phyloP scores from a whole-genome alignment of 805 yeast genomes.

The Candida sphagnicola region DNA sequence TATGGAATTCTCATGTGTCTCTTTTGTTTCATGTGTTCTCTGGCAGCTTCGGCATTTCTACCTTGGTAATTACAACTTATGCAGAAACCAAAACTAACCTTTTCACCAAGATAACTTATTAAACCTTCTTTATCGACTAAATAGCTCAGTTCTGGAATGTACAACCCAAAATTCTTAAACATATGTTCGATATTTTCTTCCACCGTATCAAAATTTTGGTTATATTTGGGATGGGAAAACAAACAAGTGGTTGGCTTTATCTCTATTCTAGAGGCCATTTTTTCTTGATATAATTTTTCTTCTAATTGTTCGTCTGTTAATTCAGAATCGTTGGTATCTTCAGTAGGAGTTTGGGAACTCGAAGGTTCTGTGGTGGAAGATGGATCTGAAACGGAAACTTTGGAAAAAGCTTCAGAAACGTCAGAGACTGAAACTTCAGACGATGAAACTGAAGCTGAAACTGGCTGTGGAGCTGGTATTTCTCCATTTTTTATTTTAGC shows the following conservation, averaged over 20 bases:
- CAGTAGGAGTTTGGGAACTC: slow-evolving; percentile 4
- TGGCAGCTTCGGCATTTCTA: slow-evolving; percentile 74
- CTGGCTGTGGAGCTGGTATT: slow-evolving; percentile 6
- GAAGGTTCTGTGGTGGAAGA: background rate
- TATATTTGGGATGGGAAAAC: slow-evolving; percentile 40
- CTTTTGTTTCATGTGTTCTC: slow-evolving; percentile 83
- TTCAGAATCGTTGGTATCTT: slow-evolving; percentile 8
- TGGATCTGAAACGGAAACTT: background rate
- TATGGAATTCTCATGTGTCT: slow-evolving; percentile 88
- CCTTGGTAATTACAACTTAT: slow-evolving; percentile 82
- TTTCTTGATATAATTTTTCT: slow-evolving; percentile 42
- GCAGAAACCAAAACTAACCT: slow-evolving; percentile 82
- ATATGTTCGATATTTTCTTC: slow-evolving; percentile 62
- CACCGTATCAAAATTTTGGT: slow-evolving; percentile 28
- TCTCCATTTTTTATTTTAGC: slow-evolving; percentile 23
- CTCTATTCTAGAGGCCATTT: slow-evolving; percentile 42
- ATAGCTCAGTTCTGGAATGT: slow-evolving; percentile 76
- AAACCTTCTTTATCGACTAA: slow-evolving; percentile 69
- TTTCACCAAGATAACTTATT: slow-evolving; percentile 70
- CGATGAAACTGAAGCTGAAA: background rate
- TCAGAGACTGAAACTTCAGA: background rate
- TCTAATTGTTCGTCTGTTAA: slow-evolving; percentile 27
- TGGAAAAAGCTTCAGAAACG: background rate
- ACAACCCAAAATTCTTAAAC: slow-evolving; percentile 78
- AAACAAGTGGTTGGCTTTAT: slow-evolving; percentile 49